Percentiles rank a stretch among this genome's conserved stretches.
Evolutionary conservation across 2,329 filamentous ascomycete species (phyloP).

Genomic region (Cytospora piceae): DNA sequence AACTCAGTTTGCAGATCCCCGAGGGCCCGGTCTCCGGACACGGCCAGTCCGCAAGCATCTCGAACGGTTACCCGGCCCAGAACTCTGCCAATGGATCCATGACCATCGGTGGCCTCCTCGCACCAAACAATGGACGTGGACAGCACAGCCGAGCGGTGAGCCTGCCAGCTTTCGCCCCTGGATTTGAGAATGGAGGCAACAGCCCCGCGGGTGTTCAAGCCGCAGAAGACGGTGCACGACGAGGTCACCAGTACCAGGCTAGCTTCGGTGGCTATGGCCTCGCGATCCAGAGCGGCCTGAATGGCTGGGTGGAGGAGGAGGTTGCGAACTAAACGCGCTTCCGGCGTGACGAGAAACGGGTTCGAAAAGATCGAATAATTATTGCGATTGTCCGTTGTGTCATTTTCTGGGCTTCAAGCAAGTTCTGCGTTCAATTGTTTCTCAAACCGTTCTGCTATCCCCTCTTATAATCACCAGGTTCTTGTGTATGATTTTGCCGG

Average conservation of each 20-base stretch:
- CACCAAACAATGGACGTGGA: slow-evolving; percentile 65
- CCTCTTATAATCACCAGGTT: slow-evolving; percentile 30
- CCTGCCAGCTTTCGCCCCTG: slow-evolving; percentile 72
- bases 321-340: slow-evolving; percentile 56
- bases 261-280: slow-evolving; percentile 66
- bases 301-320: slow-evolving; percentile 71
- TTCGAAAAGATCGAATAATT: slow-evolving; percentile 32
- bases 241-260: slow-evolving; percentile 68
- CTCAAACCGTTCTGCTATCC: slow-evolving; percentile 22
- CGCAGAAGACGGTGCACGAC: slow-evolving; percentile 55
- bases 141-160: slow-evolving; percentile 84
- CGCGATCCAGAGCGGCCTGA: slow-evolving; percentile 65
- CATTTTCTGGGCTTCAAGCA: slow-evolving; percentile 26
- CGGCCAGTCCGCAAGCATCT: slow-evolving; percentile 68
- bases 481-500: slow-evolving; percentile 29
- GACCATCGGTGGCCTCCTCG: slow-evolving; percentile 76
- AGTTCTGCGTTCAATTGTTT: slow-evolving; percentile 26
- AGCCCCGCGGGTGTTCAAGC: slow-evolving; percentile 53
- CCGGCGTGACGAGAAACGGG: slow-evolving; percentile 29
- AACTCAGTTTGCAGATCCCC: slow-evolving; percentile 61
- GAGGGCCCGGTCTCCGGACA: slow-evolving; percentile 65
- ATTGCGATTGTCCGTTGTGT: slow-evolving; percentile 34
- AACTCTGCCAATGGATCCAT: slow-evolving; percentile 60
- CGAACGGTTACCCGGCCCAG: slow-evolving; percentile 63
- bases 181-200: slow-evolving; percentile 63